These are phyloP conservation scores for Marasmius oreades DNA, from an alignment of 1,284 basidiomycete species.

Conservation along the genomic window DNA sequence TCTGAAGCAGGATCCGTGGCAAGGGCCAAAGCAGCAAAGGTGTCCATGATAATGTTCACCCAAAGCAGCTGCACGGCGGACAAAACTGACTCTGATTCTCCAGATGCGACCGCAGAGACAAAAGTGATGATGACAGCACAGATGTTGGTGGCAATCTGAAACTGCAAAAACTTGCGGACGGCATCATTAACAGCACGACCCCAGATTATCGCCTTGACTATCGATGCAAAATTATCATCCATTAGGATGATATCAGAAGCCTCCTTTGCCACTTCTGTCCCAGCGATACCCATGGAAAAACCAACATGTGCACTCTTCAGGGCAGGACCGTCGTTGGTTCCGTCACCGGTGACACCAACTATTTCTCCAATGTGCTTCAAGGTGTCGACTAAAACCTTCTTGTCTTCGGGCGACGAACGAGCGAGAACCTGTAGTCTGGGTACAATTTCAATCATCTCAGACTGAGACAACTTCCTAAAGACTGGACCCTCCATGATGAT, in stretches of 20 bases:
- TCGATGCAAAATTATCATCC: conserved; percentile 96
- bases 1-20: conserved; percentile 93
- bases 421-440: conserved; percentile 79
- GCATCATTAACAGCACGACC: conserved; percentile 98
- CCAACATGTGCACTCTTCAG: conserved; percentile 93
- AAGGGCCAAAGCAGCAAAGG: conserved; percentile 94
- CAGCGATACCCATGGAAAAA: conserved; percentile 98
- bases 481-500: conserved; percentile 96
- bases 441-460: conserved; percentile 60
- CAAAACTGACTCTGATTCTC: conserved; percentile 77
- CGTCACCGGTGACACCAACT: conserved; percentile 97
- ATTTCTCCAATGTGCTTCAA: conserved; percentile 88
- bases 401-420: conserved; percentile 97
- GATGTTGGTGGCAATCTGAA: conserved; percentile 96
- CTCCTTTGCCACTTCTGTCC: conserved; percentile 98
- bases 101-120: conserved; percentile 83
- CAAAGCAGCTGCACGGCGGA: conserved; percentile 95
- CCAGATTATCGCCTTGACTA: conserved; percentile 98
- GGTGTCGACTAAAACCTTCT: conserved; percentile 89
- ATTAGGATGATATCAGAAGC: conserved; percentile 99
- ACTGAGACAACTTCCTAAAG: conserved; percentile 56
- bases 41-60: conserved; percentile 98
- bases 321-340: conserved; percentile 97
- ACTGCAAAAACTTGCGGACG: conserved; percentile 97
- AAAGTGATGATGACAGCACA: conserved; percentile 95